Base-by-base conservation (phyloP, 371 early-diverging fungal genomes). In the Zancudomyces culisetae region DNA sequence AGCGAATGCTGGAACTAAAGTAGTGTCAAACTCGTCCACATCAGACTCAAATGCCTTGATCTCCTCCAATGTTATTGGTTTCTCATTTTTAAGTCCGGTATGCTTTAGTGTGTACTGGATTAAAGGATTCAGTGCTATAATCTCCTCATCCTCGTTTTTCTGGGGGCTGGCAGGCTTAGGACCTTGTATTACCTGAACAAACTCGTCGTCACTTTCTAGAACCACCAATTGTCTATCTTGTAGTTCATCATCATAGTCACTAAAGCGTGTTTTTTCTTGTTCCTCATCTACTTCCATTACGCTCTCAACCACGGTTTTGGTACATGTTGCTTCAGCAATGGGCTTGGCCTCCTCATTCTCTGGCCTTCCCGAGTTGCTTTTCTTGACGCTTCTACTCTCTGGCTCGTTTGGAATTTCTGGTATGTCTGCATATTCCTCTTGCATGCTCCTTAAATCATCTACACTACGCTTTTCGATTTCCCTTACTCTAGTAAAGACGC, bases 1-100 rank as follows among this genome's bases (percentile, higher is more conserved):
- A 28, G 79, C 82, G 60, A 89, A 92, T 62, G 92, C 95, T 21
- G 87, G 69, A 0, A 88, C 81, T 72, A 91, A 80, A 18, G 56
- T 55, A 28, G 42, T 42, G 56, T 68, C 68, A 24, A 22, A 12
- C 19, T 59, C 52, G 22, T 68, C 57, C 8, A 68, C 56, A 27
- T 68, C 68, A 0, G 60, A 57, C 22, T 66, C 66, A 42, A 68
- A 66, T 28, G 12, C 55, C 35, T 53, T 40, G 29, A 66, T 66
- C 53, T 66, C 68, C 26, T 24, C 43, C 54, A 59, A 51, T 45
- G 20, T 24, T 13, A 68, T 63, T 0, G 68, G 60, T 1, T 45
- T 41, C 63, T 65, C 66, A 49, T 45, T 43, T 41, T 51, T 21
- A 19, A 49, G 39, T 3, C 66, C 66, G 27, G 64, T 53, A 55